Conservation (phyloP, 192 early-diverging fungal species). For the Coemansia sp. region DNA sequence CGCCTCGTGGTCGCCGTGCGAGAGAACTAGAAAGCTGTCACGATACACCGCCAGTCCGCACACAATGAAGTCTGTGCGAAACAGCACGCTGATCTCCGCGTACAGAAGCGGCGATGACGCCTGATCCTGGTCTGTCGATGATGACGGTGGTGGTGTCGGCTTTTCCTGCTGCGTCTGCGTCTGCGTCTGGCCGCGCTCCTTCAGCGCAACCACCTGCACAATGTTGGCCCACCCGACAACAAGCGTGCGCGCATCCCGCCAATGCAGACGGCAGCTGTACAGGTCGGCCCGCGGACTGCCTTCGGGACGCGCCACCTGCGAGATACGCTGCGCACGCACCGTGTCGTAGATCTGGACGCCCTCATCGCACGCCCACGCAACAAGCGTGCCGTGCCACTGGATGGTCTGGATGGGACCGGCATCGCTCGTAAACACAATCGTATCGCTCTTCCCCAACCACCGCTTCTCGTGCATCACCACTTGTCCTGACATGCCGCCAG, state of each 20-base stretch:
- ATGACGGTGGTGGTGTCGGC: not conserved
- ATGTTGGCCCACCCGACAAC: slow-evolving; percentile 95
- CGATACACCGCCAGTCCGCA: slow-evolving; percentile 81
- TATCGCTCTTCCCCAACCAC: slow-evolving; percentile 84
- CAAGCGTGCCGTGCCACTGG: slow-evolving; percentile 79
- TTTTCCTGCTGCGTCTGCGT: not conserved
- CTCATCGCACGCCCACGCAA: slow-evolving; percentile 95
- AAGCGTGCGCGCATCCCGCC: slow-evolving; percentile 77
- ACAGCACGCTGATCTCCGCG: slow-evolving; percentile 63
- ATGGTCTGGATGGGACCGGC: slow-evolving; percentile 88
- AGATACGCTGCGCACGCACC: slow-evolving; percentile 68
- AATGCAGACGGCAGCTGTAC: slow-evolving; percentile 82
- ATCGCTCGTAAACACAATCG: slow-evolving; percentile 74
- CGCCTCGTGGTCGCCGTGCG: slow-evolving; percentile 42
- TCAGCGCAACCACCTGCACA: slow-evolving; percentile 83
- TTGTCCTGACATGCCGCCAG: slow-evolving; percentile 88
- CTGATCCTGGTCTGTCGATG: not conserved
- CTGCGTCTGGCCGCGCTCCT: slow-evolving; percentile 38
- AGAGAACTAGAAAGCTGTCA: slow-evolving; percentile 42
- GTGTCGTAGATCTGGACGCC: slow-evolving; percentile 88
- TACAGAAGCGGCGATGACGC: slow-evolving; percentile 24
- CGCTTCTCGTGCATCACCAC: slow-evolving; percentile 79
- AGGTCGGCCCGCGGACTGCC: slow-evolving; percentile 81
- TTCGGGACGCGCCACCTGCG: slow-evolving; percentile 78
- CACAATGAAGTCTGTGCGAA: slow-evolving; percentile 62